Conservation (phyloP, 1,284 basidiomycete species). For the Amylostereum areolatum region DNA sequence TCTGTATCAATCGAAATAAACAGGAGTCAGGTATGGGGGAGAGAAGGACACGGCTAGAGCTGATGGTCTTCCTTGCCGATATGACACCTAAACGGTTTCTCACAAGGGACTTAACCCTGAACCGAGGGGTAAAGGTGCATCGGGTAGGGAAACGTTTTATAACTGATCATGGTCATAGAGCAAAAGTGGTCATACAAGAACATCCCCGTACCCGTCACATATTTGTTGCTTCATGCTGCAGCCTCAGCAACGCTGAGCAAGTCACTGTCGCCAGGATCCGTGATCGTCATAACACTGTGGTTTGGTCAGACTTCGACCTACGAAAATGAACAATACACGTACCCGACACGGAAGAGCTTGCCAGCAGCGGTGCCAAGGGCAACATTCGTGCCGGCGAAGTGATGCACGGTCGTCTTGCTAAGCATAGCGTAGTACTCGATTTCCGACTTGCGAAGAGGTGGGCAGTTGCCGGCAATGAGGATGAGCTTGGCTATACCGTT, state of each 20-base stretch:
- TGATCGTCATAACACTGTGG: constrained; percentile 89
- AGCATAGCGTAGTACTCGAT: constrained; percentile 99
- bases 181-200: no score
- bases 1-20: no score
- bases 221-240: constrained; percentile 32
- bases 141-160: no score
- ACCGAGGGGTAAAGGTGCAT: no score
- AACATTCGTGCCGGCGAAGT: constrained; percentile 95
- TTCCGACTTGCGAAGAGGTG: constrained; percentile 98
- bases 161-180: no score
- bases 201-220: background rate
- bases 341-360: constrained; percentile 99
- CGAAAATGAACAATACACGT: constrained; percentile 24
- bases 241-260: constrained; percentile 76
- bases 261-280: constrained; percentile 97
- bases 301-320: no score
- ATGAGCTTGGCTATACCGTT: constrained; percentile 85
- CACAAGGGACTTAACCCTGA: no score
- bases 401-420: constrained; percentile 95
- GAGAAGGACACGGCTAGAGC: no score
- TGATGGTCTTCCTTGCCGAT: no score
- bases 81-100: no score
- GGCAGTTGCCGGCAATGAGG: constrained; percentile 98
- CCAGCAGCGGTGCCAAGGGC: constrained; percentile 98
- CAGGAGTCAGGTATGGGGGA: no score